Conservation (phyloP, 2,329 filamentous ascomycete genomes). For the Cryoendolithus antarcticus region DNA sequence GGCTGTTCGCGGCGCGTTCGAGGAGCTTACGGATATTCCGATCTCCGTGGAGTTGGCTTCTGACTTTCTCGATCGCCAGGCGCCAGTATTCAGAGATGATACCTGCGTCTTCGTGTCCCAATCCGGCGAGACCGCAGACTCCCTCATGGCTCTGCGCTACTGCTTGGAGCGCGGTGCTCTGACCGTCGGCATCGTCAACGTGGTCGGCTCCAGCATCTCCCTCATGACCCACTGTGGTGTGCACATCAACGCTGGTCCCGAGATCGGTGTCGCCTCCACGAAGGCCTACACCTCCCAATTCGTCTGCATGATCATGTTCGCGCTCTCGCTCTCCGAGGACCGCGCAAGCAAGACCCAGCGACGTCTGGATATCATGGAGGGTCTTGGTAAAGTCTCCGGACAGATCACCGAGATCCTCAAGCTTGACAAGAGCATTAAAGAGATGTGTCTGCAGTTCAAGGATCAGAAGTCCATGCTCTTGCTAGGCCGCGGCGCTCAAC, state of each 20-base stretch:
- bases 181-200: slow-evolving; percentile 97
- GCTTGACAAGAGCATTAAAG: slow-evolving; percentile 87
- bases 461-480: slow-evolving; percentile 93
- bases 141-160: slow-evolving; percentile 91
- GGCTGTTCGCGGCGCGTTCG: slow-evolving; percentile 95
- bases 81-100: slow-evolving; percentile 97
- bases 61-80: slow-evolving; percentile 92
- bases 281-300: slow-evolving; percentile 99
- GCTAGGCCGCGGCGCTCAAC: slow-evolving; percentile 88
- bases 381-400: slow-evolving; percentile 70
- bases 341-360: slow-evolving; percentile 86
- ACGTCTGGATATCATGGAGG: slow-evolving; percentile 92
- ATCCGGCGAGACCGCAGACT: slow-evolving; percentile 96
- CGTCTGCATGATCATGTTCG: slow-evolving; percentile 99
- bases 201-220: slow-evolving; percentile 96
- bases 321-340: slow-evolving; percentile 88
- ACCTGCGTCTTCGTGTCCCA: slow-evolving; percentile 98
- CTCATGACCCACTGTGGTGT: slow-evolving; percentile 99
- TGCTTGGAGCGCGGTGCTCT: slow-evolving; percentile 94
- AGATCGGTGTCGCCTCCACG: slow-evolving; percentile 97
- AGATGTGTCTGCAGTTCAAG: slow-evolving; percentile 88
- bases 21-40: slow-evolving; percentile 95
- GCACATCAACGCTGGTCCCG: slow-evolving; percentile 95
- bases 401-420: slow-evolving; percentile 89
- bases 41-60: slow-evolving; percentile 95